These are phyloP conservation scores for Linnemannia schmuckeri DNA, from an alignment of 192 early-diverging fungal genomes.

Conservation along the genomic window DNA sequence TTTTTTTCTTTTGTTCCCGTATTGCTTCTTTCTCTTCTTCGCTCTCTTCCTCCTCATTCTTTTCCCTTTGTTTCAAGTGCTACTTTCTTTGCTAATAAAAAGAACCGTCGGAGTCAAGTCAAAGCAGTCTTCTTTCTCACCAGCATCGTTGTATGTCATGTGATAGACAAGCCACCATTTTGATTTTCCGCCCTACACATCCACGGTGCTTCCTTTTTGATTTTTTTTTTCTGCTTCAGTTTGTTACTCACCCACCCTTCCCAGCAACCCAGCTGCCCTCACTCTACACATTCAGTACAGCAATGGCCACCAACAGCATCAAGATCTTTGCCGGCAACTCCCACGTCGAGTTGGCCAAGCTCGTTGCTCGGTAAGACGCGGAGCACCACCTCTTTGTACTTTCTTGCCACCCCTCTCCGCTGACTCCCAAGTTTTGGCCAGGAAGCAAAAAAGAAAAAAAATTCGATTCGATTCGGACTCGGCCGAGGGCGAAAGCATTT, in stretches of 20 bases:
- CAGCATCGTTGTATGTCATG: conserved; percentile 5
- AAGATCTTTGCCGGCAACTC: conserved; percentile 98
- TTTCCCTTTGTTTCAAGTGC: neutral
- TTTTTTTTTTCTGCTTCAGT: conserved; percentile 24
- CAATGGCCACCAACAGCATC: conserved; percentile 91
- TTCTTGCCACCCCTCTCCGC: neutral
- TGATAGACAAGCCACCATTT: conserved; percentile 23
- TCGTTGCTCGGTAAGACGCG: conserved; percentile 87
- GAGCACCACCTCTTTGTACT: neutral
- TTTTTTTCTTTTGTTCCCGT: neutral
- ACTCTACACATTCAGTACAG: conserved; percentile 15
- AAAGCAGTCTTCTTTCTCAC: neutral
- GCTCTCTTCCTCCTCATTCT: neutral
- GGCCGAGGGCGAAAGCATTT: conserved; percentile 3
- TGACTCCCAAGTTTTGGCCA: neutral
- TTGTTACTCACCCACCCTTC: conserved; percentile 22
- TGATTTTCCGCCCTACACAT: neutral
- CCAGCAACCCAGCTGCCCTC: conserved; percentile 27
- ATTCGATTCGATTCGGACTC: conserved; percentile 11
- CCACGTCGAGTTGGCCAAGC: conserved; percentile 90
- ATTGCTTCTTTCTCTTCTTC: neutral
- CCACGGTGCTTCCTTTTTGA: neutral
- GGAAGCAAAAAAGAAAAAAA: neutral
- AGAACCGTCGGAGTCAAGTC: neutral
- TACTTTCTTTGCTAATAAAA: too few species aligned